Percentiles rank a stretch among this genome's conserved stretches.
These are phyloP conservation scores for Mortierella hygrophila DNA, from an alignment of 192 early-diverging fungal species.

Conservation along the genomic window DNA sequence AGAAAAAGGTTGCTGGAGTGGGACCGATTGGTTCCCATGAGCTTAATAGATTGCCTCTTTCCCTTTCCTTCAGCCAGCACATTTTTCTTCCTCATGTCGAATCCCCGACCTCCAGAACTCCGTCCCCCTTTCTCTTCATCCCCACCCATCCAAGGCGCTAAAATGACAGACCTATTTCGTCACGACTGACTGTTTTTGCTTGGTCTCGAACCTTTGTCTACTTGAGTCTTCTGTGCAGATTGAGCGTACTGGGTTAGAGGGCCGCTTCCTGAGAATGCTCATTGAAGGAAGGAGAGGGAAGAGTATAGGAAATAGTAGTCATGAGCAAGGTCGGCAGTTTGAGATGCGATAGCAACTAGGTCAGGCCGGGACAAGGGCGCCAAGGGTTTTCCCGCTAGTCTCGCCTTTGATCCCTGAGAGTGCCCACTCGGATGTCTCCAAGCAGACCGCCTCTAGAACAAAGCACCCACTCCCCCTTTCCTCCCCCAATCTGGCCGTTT, in stretches of 20 bases:
- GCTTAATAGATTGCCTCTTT: constrained; percentile 7
- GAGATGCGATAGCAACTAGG: no score
- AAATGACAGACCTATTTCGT: no score
- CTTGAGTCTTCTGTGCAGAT: background rate
- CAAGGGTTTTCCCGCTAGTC: no score
- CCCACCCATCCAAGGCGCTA: background rate
- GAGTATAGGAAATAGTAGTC: no score
- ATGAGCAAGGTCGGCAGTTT: no score
- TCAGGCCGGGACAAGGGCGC: no score
- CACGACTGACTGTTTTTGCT: background rate
- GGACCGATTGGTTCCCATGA: constrained; percentile 27
- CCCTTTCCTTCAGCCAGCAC: background rate
- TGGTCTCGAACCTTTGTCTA: background rate
- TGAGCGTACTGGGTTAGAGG: background rate
- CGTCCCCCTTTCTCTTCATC: background rate
- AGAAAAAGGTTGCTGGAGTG: constrained; percentile 10
- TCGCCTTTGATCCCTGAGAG: no score
- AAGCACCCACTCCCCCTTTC: no score
- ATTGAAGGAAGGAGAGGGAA: no score
- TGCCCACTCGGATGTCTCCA: no score
- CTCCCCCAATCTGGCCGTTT: no score
- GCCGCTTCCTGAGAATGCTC: background rate
- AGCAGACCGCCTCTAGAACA: no score
- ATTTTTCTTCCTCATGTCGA: background rate
- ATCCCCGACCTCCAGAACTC: background rate